Evolutionary conservation across 805 yeast species (phyloP).

Genomic region (Teunomyces gatunensis): DNA sequence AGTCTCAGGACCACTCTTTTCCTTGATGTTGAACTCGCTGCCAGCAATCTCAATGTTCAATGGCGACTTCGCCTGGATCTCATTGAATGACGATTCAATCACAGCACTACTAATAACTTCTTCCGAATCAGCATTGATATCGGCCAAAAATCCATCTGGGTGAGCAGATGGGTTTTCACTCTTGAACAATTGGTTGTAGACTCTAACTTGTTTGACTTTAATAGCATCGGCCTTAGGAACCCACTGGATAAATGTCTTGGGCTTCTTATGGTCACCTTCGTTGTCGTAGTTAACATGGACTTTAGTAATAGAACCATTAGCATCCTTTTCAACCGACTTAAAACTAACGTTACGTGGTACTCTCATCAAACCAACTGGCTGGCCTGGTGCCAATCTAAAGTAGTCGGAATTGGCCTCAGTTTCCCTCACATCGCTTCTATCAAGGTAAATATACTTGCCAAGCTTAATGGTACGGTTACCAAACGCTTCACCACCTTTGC

Average conservation of each 20-base stretch:
- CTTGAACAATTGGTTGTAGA: slow-evolving; percentile 82
- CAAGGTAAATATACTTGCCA: slow-evolving; percentile 77
- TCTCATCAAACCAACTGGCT: slow-evolving; percentile 90
- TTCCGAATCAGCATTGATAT: slow-evolving; percentile 79
- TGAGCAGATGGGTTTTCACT: slow-evolving; percentile 87
- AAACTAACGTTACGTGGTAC: slow-evolving; percentile 83
- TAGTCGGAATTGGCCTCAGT: slow-evolving; percentile 59
- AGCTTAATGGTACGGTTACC: slow-evolving; percentile 67
- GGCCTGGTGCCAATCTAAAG: slow-evolving; percentile 90
- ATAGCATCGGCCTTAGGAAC: slow-evolving; percentile 67
- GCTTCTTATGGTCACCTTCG: slow-evolving; percentile 60
- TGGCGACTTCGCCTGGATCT: slow-evolving; percentile 69
- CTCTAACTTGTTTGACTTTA: slow-evolving; percentile 70
- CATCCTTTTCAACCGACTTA: slow-evolving; percentile 62
- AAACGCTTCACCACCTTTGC: slow-evolving; percentile 56
- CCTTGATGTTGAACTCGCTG: slow-evolving; percentile 69
- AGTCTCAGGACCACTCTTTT: slow-evolving; percentile 65
- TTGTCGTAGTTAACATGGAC: slow-evolving; percentile 80
- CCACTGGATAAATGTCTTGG: slow-evolving; percentile 98
- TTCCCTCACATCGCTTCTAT: slow-evolving; percentile 76
- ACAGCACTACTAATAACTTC: slow-evolving; percentile 61
- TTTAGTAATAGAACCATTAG: slow-evolving; percentile 59
- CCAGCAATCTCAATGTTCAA: slow-evolving; percentile 61
- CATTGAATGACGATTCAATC: slow-evolving; percentile 72
- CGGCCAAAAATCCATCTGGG: slow-evolving; percentile 86